A percentile compares a stretch with the other conserved stretches of the same genome.
Conservation (phyloP, 345 rosid genomes). For the Excoecaria agallocha region DNA sequence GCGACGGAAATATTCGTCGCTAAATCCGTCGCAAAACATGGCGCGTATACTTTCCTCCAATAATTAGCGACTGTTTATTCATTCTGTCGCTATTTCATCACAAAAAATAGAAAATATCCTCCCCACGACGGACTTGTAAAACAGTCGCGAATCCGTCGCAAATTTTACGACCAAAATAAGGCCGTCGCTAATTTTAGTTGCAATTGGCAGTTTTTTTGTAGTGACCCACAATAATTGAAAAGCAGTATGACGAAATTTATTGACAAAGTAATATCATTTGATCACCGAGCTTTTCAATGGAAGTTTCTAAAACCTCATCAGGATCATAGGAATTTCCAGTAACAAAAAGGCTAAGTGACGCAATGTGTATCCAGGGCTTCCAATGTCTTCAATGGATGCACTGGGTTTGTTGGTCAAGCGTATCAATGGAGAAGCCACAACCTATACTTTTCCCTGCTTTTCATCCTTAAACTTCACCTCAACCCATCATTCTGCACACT, state of each 20-base stretch:
- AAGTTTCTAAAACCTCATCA: conserved; percentile 66
- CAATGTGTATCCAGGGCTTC: conserved; percentile 73
- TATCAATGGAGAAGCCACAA: conserved; percentile 87
- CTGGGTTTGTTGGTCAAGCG: conserved; percentile 78
- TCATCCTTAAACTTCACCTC: conserved; percentile 92
- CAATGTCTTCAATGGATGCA: conserved; percentile 76
- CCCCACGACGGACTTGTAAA: too few relatives aligned
- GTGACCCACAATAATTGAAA: background rate
- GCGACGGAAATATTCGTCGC: too few relatives aligned
- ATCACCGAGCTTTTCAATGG: conserved; percentile 59
- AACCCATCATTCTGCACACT: conserved; percentile 96
- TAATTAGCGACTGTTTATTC: too few relatives aligned
- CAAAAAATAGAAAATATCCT: too few relatives aligned
- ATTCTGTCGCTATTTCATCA: too few relatives aligned
- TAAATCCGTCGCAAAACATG: too few relatives aligned
- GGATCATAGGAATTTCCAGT: conserved; percentile 86
- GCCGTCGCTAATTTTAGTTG: too few relatives aligned
- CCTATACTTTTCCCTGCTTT: conserved; percentile 82
- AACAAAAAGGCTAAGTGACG: conserved; percentile 90
- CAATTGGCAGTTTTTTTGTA: too few relatives aligned
- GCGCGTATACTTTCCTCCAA: too few relatives aligned
- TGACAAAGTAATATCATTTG: conserved; percentile 59
- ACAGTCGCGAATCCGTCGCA: too few relatives aligned
- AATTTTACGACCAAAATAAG: too few relatives aligned
- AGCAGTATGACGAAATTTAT: too few relatives aligned